These are phyloP conservation scores for Phyllosticta paracitricarpa DNA, from an alignment of 2,329 filamentous ascomycete species.

Conservation along the genomic window DNA sequence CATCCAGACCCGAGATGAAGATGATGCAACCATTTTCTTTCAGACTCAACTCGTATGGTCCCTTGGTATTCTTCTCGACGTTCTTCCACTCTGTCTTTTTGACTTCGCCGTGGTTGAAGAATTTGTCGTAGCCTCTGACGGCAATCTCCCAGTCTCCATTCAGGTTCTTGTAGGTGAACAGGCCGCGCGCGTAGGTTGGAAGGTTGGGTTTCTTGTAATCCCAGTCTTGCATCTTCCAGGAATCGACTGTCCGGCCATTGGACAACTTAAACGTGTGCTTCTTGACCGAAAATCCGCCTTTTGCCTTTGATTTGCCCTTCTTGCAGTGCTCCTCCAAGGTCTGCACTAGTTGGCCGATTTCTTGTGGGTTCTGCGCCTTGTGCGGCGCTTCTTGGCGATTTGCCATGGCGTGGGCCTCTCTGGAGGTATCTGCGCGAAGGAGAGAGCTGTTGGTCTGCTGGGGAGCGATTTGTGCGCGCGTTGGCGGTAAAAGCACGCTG, in stretches of 20 bases:
- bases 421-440: background rate
- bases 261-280: slow-evolving; percentile 68
- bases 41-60: slow-evolving; percentile 88
- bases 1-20: slow-evolving; percentile 84
- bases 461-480: background rate
- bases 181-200: slow-evolving; percentile 83
- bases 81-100: slow-evolving; percentile 71
- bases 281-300: slow-evolving; percentile 60
- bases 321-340: slow-evolving; percentile 50
- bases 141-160: slow-evolving; percentile 65
- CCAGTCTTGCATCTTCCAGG: slow-evolving; percentile 90
- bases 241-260: slow-evolving; percentile 62
- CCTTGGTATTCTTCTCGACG: slow-evolving; percentile 64
- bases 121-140: slow-evolving; percentile 92
- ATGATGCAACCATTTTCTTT: slow-evolving; percentile 99
- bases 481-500: background rate
- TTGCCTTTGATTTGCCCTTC: slow-evolving; percentile 31
- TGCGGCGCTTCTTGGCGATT: slow-evolving; percentile 48
- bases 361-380: slow-evolving; percentile 56
- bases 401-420: slow-evolving; percentile 36
- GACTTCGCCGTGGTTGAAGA: slow-evolving; percentile 89
- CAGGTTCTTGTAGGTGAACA: slow-evolving; percentile 73
- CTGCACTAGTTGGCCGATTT: slow-evolving; percentile 56
- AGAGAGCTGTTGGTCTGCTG: background rate
- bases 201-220: slow-evolving; percentile 84